Evolutionary conservation across 192 early-diverging fungal species (phyloP).

Genomic region (Mortierella antarctica): DNA sequence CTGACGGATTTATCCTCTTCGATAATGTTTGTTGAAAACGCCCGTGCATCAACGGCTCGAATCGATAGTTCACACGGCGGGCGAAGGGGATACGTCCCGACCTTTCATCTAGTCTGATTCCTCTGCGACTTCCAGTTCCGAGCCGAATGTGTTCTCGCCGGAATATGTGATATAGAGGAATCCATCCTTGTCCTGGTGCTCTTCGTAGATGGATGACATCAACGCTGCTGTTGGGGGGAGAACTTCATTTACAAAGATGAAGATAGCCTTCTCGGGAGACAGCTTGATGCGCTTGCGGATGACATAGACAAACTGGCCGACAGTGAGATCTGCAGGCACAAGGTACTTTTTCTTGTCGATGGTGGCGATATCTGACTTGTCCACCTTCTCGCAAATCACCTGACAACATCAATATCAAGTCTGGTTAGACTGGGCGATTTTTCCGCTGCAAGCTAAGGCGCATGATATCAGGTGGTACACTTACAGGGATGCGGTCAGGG

Average conservation of each 20-base stretch:
- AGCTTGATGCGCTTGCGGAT: conserved; percentile 98
- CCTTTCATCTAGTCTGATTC: conserved; percentile 28
- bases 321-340: conserved; percentile 95
- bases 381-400: conserved; percentile 95
- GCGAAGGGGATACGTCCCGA: not conserved
- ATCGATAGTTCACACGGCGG: not conserved
- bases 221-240: conserved; percentile 94
- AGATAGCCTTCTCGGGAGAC: conserved; percentile 97
- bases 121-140: conserved; percentile 11
- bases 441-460: not conserved
- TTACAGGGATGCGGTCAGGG: conserved; percentile 86
- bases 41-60: no score
- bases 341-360: conserved; percentile 99
- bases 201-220: conserved; percentile 94
- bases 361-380: conserved; percentile 94
- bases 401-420: conserved; percentile 4
- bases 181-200: conserved; percentile 98
- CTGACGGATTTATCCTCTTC: not conserved
- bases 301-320: conserved; percentile 98
- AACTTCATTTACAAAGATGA: conserved; percentile 98
- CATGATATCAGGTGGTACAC: conserved; percentile 10
- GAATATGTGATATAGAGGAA: conserved; percentile 96
- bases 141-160: conserved; percentile 90
- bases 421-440: not conserved
- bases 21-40: not conserved